Evolutionary conservation across 1,284 basidiomycete species (phyloP), one percentile per base, ranked within the genome.

Genomic region (Cryptococcus sp.): DNA sequence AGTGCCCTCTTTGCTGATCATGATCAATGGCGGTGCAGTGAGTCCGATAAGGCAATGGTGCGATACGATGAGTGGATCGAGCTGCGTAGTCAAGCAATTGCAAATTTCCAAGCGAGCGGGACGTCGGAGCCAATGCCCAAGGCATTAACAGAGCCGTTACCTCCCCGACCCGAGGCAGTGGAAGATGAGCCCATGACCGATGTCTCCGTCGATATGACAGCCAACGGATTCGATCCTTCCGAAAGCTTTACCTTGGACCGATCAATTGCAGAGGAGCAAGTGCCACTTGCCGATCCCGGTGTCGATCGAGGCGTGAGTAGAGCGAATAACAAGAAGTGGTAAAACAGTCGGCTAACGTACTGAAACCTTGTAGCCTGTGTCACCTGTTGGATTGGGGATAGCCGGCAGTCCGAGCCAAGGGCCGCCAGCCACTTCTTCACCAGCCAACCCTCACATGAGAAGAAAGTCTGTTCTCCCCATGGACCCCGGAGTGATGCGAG

Each of bases 231-330:
- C 62, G 91, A 93, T 64, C 89, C 80, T 7, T 48, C 84, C 82
- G 69, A 79, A 59, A 77, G 73, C 62, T 78, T 78, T 57, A 90
- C 90, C 57, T 76, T 92, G 65, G 90, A 92, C 70, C 87, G 91
- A 70, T 86, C 84, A 62, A 72, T 78, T 11, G 89, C 88, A 25
- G 87, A 93, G 57, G 91, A 93, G 75, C 82, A 88, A 59, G 89
- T 93, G 38, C 91, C 91, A 23, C 88, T 89, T 83, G 91, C 91
- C 47, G 91, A 93, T 79, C 90, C 90, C 56, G 90, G 88, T 52
- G 78, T 92, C 64, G 90, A 92, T 41, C 58, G 64, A 56, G 64
- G 72, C 84, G 61, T 86, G 52, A 27, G 20, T 16, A 15, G 27
- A 11, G 15, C 47, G 27, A 22, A 23, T 57, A 7, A 54, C 55